Evolutionary conservation across 495 filamentous ascomycete species (phyloP).

Genomic region (Bacidia gigantensis): DNA sequence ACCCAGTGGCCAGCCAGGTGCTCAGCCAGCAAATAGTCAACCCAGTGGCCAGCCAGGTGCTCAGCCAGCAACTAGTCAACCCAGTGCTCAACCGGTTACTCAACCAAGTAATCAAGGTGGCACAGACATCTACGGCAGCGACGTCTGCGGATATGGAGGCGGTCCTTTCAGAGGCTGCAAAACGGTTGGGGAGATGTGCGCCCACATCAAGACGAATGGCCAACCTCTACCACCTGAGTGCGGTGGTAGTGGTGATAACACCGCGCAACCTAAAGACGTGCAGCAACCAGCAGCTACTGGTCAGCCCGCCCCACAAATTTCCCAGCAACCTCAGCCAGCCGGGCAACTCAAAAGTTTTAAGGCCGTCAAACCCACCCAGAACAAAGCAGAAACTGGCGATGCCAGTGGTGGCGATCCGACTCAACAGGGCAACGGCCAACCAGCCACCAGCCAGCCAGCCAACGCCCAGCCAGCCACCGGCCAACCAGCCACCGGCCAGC

Average conservation of each 20-base stretch:
- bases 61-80: neutral
- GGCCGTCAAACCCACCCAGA: no score
- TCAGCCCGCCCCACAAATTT: no score
- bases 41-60: neutral
- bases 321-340: no score
- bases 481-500: no score
- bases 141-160: neutral
- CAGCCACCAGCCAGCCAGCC: no score
- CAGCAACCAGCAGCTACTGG: no score
- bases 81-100: neutral
- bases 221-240: neutral
- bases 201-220: neutral
- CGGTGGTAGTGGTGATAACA: neutral
- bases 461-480: no score
- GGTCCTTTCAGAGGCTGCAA: neutral
- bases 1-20: neutral
- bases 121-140: neutral
- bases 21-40: neutral
- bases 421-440: no score
- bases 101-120: neutral
- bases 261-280: no score
- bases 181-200: neutral
- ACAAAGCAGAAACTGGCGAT: no score
- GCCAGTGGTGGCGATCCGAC: no score
- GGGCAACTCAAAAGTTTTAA: no score